Evolutionary conservation across 768 basidiomycete species (phyloP), one percentile per base, ranked within the genome.

Genomic region (Amanita phalloides): DNA sequence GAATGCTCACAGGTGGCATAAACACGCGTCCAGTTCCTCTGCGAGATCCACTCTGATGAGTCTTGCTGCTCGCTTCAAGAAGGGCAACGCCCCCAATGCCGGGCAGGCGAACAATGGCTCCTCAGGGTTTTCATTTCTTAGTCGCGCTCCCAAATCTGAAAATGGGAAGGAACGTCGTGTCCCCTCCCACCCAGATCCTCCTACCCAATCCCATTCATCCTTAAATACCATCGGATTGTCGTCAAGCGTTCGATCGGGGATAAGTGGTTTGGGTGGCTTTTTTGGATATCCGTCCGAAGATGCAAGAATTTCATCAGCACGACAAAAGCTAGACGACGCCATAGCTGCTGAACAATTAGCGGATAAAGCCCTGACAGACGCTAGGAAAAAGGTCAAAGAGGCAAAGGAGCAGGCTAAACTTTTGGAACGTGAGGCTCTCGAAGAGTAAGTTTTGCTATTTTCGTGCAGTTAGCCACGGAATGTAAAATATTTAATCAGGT

Each of bases 1-100:
- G 57, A 97, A 98, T 65, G 89, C 21, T 82, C 82, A 9, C 90
- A 82, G 7, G 85, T 85, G 57, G 98, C 71, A 53, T 95, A 94
- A 58, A 98, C 36, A 39, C 48, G 48, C 48, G 46, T 39, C 37
- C 36, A 39, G 21, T 38, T 11, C 38, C 23, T 25, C 21, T 14
- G 13, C 30, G 10, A 32, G 41, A 17, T 33, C 42, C 25, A 37
- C 51, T 33, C 13, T 20, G 37, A 42, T 47, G 14, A 51, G 49
- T 53, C 45, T 53, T 54, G 32, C 53, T 48, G 36, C 52, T 54
- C 38, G 35, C 45, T 25, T 55, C 51, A 53, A 41, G 46, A 48
- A 53, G 28, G 46, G 30, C 11, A 48, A n/a, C 45, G 9, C 33
- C 39, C n/a, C 37, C 53, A 43, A 50, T 30, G 17, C 32, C 26